Percentiles rank a stretch among this genome's conserved stretches.
Evolutionary conservation across 352 stramenopile species (phyloP).

Genomic region (Stephanocyclus meneghinianus): DNA sequence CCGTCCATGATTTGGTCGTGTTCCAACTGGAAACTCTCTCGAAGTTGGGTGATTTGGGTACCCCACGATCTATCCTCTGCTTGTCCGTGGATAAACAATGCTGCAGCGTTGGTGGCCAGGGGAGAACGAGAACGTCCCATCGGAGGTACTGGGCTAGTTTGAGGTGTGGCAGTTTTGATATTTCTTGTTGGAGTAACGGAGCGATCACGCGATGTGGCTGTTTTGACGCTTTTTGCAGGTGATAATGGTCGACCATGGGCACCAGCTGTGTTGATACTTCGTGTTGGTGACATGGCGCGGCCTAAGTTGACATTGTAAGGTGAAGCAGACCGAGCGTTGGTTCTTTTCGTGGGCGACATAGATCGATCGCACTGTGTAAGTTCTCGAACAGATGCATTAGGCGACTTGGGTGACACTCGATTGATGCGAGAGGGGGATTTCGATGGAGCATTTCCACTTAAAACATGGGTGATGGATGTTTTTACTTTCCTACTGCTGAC

Average conservation of each 20-base stretch:
- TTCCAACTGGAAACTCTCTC: constrained; percentile 59
- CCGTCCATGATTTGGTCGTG: constrained; percentile 56
- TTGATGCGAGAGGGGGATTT: constrained; percentile 10
- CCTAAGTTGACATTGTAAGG: background rate
- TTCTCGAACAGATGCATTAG: too few relatives aligned
- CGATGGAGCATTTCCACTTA: constrained; percentile 3
- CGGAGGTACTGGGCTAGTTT: constrained; percentile 10
- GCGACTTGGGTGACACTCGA: constrained; percentile 8
- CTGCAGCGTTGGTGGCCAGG: constrained; percentile 5
- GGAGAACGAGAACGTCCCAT: too few relatives aligned
- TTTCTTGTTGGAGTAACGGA: constrained; percentile 16
- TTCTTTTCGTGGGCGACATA: background rate
- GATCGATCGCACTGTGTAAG: background rate
- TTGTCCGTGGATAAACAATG: constrained; percentile 53
- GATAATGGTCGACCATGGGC: constrained; percentile 11
- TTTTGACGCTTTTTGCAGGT: constrained; percentile 16
- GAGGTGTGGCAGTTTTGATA: constrained; percentile 18
- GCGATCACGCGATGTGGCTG: constrained; percentile 5
- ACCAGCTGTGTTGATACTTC: background rate
- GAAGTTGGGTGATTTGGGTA: constrained; percentile 55
- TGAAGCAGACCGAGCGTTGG: background rate
- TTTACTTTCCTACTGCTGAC: background rate
- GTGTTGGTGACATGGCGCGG: constrained; percentile 12
- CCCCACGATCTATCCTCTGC: constrained; percentile 61
- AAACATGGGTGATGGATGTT: background rate